phyloP scores from a whole-genome alignment of 75 land plant species.

The Gnetum montanum region DNA sequence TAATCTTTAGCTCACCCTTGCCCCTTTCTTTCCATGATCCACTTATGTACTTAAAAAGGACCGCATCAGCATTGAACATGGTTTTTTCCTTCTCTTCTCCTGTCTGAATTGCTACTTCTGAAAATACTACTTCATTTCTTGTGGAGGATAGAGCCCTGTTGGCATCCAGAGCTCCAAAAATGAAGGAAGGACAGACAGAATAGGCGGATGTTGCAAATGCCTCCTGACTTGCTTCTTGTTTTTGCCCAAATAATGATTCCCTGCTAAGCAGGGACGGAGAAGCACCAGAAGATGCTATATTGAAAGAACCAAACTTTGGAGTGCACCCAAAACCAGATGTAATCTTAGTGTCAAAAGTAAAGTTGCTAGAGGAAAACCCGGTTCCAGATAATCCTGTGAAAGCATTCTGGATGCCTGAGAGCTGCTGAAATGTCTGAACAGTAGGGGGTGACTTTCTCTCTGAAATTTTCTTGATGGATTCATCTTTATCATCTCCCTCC shows the following conservation, averaged over 20 bases:
- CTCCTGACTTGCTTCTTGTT: neutral
- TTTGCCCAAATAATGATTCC: conserved; percentile 6
- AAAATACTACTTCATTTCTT: conserved; percentile 2
- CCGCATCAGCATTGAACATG: conserved; percentile 29
- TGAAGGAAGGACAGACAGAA: conserved; percentile 2
- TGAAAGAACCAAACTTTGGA: conserved; percentile 8
- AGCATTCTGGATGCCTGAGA: conserved; percentile 25
- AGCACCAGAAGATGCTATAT: neutral
- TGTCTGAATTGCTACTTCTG: conserved; percentile 34
- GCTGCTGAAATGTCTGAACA: conserved; percentile 26
- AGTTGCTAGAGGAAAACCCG: conserved; percentile 17
- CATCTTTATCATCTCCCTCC: conserved; percentile 11
- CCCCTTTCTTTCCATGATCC: conserved; percentile 43
- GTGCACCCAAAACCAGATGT: conserved; percentile 8
- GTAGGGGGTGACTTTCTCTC: conserved; percentile 6
- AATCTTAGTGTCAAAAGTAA: conserved; percentile 19
- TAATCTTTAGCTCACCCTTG: conserved; percentile 29
- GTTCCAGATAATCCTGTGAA: conserved; percentile 33
- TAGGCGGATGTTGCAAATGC: conserved; percentile 9
- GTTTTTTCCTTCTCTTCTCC: conserved; percentile 50
- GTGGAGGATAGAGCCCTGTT: conserved; percentile 2
- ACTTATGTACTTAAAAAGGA: conserved; percentile 32
- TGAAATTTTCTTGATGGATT: neutral
- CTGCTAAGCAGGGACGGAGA: conserved; percentile 1
- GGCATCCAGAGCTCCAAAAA: conserved; percentile 10